Percentiles rank a stretch among this genome's conserved stretches.
Conservation (phyloP, 768 basidiomycete genomes). For the Coprinopsis sp. region DNA sequence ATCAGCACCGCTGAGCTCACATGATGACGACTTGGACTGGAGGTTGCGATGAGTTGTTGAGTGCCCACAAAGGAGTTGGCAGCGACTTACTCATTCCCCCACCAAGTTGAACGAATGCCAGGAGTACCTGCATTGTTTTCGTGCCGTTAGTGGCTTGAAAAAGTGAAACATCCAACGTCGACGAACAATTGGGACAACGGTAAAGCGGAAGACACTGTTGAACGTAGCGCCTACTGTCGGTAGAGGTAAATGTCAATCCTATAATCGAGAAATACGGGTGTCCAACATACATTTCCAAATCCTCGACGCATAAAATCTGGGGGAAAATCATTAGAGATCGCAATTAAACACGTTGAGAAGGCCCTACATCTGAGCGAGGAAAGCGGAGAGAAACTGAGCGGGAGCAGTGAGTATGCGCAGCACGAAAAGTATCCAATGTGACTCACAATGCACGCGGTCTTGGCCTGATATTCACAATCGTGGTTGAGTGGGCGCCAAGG, state of each 20-base stretch:
- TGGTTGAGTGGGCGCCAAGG: neutral
- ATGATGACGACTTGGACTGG: conserved; percentile 5
- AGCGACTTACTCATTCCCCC: conserved; percentile 1
- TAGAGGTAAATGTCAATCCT: neutral
- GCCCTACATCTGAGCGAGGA: conserved; percentile 1
- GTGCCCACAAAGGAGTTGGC: neutral
- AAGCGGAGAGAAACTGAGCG: neutral
- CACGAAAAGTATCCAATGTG: neutral
- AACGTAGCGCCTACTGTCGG: neutral
- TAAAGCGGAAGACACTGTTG: neutral
- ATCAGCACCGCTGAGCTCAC: neutral
- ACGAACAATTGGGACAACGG: neutral
- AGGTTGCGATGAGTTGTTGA: neutral
- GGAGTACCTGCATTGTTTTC: neutral
- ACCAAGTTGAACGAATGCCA: neutral
- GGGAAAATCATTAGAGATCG: neutral
- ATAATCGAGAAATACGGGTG: neutral
- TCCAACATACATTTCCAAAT: conserved; percentile 1
- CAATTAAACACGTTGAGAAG: neutral
- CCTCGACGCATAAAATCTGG: neutral
- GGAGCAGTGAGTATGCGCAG: neutral
- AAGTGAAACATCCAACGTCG: neutral
- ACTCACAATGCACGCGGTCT: conserved; percentile 3
- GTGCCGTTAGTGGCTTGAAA: neutral
- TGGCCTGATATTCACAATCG: neutral